Evolutionary conservation across 2,329 filamentous ascomycete genomes (phyloP).

Genomic region (Curvularia lunata): DNA sequence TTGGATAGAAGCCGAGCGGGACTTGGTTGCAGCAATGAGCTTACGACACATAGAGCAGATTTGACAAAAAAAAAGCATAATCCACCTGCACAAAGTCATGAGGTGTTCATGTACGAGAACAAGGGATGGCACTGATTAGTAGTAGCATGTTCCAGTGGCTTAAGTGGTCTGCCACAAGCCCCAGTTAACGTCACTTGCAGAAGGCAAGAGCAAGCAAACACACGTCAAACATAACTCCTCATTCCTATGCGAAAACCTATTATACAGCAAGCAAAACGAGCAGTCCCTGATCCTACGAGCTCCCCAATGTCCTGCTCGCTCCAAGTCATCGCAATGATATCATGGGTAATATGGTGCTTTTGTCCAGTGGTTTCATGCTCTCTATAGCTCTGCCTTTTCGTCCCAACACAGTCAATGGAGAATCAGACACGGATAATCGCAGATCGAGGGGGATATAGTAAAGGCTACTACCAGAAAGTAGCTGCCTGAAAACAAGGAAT

Average conservation of each 20-base stretch:
- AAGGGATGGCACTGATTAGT: background rate
- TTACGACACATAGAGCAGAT: background rate
- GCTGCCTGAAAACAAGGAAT: slow-evolving; percentile 19
- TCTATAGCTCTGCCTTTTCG: slow-evolving; percentile 21
- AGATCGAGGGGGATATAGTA: slow-evolving; percentile 8
- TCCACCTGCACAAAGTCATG: too few relatives aligned
- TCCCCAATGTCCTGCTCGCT: slow-evolving; percentile 11
- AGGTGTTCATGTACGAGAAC: background rate
- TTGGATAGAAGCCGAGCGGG: background rate
- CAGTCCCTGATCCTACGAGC: slow-evolving; percentile 22
- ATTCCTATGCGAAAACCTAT: slow-evolving; percentile 38
- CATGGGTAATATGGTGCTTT: slow-evolving; percentile 29
- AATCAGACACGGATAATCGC: slow-evolving; percentile 13
- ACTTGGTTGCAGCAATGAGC: background rate
- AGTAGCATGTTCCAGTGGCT: too few relatives aligned
- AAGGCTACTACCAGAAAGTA: slow-evolving; percentile 31
- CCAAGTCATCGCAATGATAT: slow-evolving; percentile 21
- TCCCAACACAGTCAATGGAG: slow-evolving; percentile 13
- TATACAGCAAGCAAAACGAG: slow-evolving; percentile 41
- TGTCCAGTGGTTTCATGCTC: slow-evolving; percentile 18
- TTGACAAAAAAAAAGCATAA: too few relatives aligned
- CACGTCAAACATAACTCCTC: slow-evolving; percentile 19
- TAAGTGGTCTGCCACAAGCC: background rate
- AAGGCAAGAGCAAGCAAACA: background rate
- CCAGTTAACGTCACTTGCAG: background rate